These are phyloP conservation scores for Alternaria sp. DNA, from an alignment of 2,329 filamentous ascomycete species.

Conservation along the genomic window DNA sequence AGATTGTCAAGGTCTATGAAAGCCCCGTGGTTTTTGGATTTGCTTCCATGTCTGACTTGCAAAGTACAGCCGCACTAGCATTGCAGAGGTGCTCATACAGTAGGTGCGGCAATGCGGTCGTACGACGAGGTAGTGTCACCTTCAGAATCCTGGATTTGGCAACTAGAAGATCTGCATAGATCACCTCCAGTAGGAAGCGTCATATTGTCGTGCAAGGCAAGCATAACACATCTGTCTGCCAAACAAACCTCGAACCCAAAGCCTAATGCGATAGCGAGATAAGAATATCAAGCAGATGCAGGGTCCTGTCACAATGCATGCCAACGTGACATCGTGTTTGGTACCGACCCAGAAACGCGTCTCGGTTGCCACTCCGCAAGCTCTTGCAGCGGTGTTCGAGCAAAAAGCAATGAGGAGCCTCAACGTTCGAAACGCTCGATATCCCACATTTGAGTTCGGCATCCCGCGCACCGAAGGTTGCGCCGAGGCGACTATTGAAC, in stretches of 20 bases:
- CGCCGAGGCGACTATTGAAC: neutral
- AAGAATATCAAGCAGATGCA: neutral
- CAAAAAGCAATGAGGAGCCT: neutral
- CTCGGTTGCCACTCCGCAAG: neutral
- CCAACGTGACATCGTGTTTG: neutral
- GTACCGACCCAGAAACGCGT: neutral
- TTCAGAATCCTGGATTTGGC: neutral
- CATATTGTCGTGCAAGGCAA: neutral
- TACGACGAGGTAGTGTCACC: neutral
- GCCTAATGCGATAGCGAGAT: neutral
- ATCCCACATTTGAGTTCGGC: neutral
- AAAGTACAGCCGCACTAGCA: neutral
- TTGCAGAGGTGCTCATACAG: neutral
- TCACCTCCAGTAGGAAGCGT: neutral
- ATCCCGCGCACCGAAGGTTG: neutral
- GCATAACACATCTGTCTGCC: neutral
- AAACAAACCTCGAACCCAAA: neutral
- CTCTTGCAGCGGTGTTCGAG: neutral
- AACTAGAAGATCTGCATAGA: neutral
- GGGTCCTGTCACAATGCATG: neutral
- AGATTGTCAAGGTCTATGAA: neutral
- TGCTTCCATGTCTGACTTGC: neutral
- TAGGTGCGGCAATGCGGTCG: neutral
- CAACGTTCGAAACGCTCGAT: neutral
- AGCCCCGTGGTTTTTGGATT: neutral